Evolutionary conservation across 2,329 filamentous ascomycete genomes (phyloP).

Genomic region (Mycogone perniciosa): DNA sequence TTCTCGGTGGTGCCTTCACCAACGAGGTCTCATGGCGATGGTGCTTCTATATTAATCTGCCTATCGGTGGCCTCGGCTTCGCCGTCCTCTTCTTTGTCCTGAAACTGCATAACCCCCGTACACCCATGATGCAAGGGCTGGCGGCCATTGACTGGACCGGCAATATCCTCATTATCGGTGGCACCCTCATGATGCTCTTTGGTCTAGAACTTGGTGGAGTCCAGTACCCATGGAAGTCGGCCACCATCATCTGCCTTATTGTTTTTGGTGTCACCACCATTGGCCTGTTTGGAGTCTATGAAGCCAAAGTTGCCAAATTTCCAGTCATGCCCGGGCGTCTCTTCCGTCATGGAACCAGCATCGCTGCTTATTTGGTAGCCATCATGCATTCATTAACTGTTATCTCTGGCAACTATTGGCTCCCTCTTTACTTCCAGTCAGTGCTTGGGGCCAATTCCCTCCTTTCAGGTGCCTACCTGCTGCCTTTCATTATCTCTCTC

Average conservation of each 20-base stretch:
- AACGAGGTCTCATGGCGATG: slow-evolving; percentile 60
- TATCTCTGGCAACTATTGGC: slow-evolving; percentile 71
- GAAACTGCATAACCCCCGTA: slow-evolving; percentile 62
- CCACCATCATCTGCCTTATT: slow-evolving; percentile 70
- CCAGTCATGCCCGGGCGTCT: slow-evolving; percentile 71
- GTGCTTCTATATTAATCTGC: slow-evolving; percentile 63
- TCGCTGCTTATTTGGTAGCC: slow-evolving; percentile 58
- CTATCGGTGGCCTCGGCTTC: slow-evolving; percentile 40
- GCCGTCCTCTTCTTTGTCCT: slow-evolving; percentile 53
- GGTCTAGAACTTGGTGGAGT: slow-evolving; percentile 81
- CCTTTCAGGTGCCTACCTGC: slow-evolving; percentile 65
- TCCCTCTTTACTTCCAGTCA: slow-evolving; percentile 80
- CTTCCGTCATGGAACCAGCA: slow-evolving; percentile 60
- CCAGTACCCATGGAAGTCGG: slow-evolving; percentile 65
- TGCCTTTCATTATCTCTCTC: slow-evolving; percentile 63
- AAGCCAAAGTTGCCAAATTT: slow-evolving; percentile 66
- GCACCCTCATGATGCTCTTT: slow-evolving; percentile 78
- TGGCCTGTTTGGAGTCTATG: slow-evolving; percentile 62
- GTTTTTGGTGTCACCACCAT: slow-evolving; percentile 63
- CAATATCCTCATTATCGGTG: slow-evolving; percentile 59
- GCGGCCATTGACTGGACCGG: slow-evolving; percentile 56
- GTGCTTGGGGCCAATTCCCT: slow-evolving; percentile 63
- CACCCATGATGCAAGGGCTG: slow-evolving; percentile 55
- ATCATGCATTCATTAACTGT: slow-evolving; percentile 73
- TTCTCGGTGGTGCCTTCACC: slow-evolving; percentile 64